Evolutionary conservation across 257 asterid species (phyloP).

Genomic region (Paulownia fortunei): DNA sequence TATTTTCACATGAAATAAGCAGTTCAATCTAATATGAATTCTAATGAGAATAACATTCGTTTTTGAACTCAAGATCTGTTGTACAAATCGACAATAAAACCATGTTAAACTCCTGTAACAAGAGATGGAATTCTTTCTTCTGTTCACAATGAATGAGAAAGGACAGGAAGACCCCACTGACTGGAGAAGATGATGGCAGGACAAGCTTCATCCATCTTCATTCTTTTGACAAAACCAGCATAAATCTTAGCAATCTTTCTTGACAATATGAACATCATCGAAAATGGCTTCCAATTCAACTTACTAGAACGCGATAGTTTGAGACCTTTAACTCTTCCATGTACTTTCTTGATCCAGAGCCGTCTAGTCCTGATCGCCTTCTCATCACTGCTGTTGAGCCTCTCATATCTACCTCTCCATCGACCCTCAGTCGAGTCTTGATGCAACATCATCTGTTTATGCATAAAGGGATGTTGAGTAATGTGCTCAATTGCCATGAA

Average conservation of each 20-base stretch:
- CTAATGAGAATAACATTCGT: neutral
- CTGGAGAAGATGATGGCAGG: constrained; percentile 59
- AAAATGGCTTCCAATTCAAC: constrained; percentile 79
- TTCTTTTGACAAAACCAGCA: constrained; percentile 40
- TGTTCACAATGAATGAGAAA: constrained; percentile 48
- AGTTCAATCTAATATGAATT: neutral
- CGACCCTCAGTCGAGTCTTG: constrained; percentile 21
- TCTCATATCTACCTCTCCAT: constrained; percentile 45
- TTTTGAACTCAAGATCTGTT: neutral
- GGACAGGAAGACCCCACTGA: constrained; percentile 83
- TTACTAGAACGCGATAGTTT: constrained; percentile 51
- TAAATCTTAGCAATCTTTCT: constrained; percentile 53
- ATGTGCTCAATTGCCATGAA: neutral
- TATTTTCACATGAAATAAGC: neutral
- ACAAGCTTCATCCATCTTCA: constrained; percentile 59
- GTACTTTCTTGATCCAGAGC: constrained; percentile 46
- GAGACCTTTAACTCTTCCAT: constrained; percentile 59
- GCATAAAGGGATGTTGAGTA: neutral
- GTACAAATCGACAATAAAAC: no score
- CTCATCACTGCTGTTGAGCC: constrained; percentile 43
- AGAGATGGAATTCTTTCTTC: constrained; percentile 32
- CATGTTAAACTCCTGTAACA: no score
- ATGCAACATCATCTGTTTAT: constrained; percentile 3
- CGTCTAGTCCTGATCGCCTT: constrained; percentile 39
- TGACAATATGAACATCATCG: constrained; percentile 49